phyloP scores from a whole-genome alignment of 2,329 filamentous ascomycete species.

The Verticillium nonalfalfae region DNA sequence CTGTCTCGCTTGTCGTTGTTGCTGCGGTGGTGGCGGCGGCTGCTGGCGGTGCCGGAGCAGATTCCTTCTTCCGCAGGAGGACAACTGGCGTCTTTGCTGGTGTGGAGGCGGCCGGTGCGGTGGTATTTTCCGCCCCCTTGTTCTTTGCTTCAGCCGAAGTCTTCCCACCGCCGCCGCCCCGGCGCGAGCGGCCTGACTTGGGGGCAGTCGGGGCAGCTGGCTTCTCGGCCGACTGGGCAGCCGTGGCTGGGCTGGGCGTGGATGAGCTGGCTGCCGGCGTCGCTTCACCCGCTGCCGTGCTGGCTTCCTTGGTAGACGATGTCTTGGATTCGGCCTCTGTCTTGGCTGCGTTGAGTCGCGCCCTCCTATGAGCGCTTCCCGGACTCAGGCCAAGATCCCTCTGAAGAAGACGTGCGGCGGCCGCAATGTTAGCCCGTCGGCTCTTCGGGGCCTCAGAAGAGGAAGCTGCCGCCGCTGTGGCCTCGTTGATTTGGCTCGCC shows the following conservation, averaged over 20 bases:
- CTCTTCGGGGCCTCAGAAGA: conserved; percentile 39
- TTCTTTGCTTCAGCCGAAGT: conserved; percentile 26
- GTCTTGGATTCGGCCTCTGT: conserved; percentile 41
- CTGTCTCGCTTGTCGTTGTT: not conserved
- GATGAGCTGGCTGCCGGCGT: conserved; percentile 14
- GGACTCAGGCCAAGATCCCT: conserved; percentile 60
- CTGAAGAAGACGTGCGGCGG: conserved; percentile 58
- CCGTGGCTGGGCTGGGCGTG: conserved; percentile 1
- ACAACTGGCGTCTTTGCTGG: conserved; percentile 26
- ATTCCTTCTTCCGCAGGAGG: conserved; percentile 33
- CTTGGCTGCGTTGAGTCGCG: conserved; percentile 52
- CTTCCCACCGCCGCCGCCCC: conserved; percentile 25
- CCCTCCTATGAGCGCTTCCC: conserved; percentile 55
- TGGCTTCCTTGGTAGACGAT: not conserved
- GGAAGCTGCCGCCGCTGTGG: conserved; percentile 12
- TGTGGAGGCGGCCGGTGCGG: conserved; percentile 17
- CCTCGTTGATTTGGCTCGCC: conserved; percentile 25
- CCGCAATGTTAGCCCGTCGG: conserved; percentile 53
- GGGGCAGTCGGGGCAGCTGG: conserved; percentile 6
- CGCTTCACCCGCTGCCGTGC: conserved; percentile 12
- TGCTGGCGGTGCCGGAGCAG: conserved; percentile 11
- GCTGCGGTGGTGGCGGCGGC: conserved; percentile 2
- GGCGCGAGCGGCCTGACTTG: conserved; percentile 13
- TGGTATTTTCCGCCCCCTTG: conserved; percentile 20
- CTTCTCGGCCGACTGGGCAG: conserved; percentile 1